A percentile compares a stretch with the other conserved stretches of the same genome.
Evolutionary conservation across 108 stramenopile genomes (phyloP).

Genomic region (Fistulifera solaris): DNA sequence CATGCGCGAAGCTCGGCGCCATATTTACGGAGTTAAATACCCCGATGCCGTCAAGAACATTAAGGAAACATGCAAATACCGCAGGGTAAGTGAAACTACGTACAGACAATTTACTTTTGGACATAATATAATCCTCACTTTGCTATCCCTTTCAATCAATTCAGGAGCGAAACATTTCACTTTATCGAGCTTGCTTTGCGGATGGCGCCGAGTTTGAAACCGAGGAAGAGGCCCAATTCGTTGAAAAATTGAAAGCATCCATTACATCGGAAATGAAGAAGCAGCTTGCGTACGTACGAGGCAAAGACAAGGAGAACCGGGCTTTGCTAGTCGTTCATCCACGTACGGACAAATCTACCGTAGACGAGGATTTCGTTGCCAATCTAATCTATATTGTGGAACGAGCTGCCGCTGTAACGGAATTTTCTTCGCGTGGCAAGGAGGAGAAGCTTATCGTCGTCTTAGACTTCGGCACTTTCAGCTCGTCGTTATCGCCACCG

Average conservation of each 20-base stretch:
- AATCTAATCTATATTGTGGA: constrained; percentile 22
- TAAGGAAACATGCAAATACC: constrained; percentile 11
- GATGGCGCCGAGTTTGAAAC: constrained; percentile 8
- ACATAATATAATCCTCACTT: not conserved
- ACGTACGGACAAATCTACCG: constrained; percentile 8
- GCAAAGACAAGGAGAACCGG: constrained; percentile 21
- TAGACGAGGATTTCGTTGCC: constrained; percentile 18
- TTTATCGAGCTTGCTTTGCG: constrained; percentile 13
- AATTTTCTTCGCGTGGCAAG: constrained; percentile 14
- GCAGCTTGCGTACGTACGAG: constrained; percentile 22
- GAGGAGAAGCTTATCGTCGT: constrained; percentile 22
- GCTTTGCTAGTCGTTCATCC: constrained; percentile 18
- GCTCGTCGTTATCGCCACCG: constrained; percentile 17
- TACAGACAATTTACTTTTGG: constrained; percentile 7
- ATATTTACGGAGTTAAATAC: constrained; percentile 7
- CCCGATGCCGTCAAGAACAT: constrained; percentile 9
- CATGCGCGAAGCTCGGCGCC: constrained; percentile 22
- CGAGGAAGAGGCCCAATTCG: constrained; percentile 7
- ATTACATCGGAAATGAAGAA: constrained; percentile 20
- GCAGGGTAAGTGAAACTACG: constrained; percentile 8
- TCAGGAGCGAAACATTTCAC: constrained; percentile 9
- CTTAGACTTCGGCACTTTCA: constrained; percentile 11
- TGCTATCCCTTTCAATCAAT: not conserved
- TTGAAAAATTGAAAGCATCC: constrained; percentile 1
- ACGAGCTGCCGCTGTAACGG: constrained; percentile 23